Base-by-base conservation (phyloP, 805 yeast genomes). In the Candida fluviatilis region DNA sequence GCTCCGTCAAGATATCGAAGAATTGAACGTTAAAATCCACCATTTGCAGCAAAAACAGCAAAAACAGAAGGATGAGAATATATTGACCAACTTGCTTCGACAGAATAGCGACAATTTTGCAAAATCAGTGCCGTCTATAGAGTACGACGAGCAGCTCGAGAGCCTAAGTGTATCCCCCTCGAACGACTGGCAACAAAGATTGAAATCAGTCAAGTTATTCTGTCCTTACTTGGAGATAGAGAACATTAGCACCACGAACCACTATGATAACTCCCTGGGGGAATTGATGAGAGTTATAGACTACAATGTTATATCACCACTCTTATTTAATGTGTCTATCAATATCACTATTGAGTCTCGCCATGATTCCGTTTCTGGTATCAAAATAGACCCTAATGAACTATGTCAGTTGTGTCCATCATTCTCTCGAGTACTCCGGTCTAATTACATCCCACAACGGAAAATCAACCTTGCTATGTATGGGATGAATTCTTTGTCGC, bases 151-250 rank as follows among this genome's bases (percentile, higher is more conserved):
- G 15, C 41, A 41, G 15, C 26, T 56, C 11, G 48, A 55, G 7
- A 52, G 54, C 16, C 42, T 66, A 35, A 51, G 60, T 34, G 70
- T 66, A 4, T 49, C 54, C 4, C 71, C 73, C 2, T 58, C 71
- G 3, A 42, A 45, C 6, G 57, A 65, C 34, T 63, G 69, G 66
- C 18, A 36, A 7, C 40, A 49, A 27, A 48, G 70, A 14, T 39
- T 60, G 19, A 32, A 44, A 6, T 43, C 52, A 31, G 46, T 62
- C 13, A 52, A 47, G 35, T 46, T 45, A 37, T 63, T 66, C 38
- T 52, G 45, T 36, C 60, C 63, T 1, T 37, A 45, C 34, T 31
- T 65, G 25, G 55, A 54, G 18, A 39, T 56, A 3, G 48, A 47
- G 32, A 42, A 41, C 6, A 36, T 47, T 3, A 24, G 26, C 10